A percentile compares a stretch with the other conserved stretches of the same genome.
Conservation (phyloP, 1,139 yeast species). For the Taphrina pruni region DNA sequence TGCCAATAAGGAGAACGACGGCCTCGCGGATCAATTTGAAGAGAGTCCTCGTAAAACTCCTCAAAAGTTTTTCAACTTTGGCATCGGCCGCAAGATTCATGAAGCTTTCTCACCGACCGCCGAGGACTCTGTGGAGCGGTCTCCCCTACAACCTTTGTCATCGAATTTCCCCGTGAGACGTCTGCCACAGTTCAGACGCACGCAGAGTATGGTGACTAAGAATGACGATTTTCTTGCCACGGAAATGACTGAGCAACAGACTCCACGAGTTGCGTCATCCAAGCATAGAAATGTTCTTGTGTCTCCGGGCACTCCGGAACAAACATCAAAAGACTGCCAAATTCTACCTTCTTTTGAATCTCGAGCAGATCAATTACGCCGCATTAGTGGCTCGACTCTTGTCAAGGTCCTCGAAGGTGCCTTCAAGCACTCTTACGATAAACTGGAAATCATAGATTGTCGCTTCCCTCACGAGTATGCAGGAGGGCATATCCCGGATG, state of each 20-base stretch:
- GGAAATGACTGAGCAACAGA: slow-evolving; percentile 45
- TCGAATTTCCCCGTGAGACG: slow-evolving; percentile 36
- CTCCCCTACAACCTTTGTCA: slow-evolving; percentile 44
- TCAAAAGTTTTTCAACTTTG: slow-evolving; percentile 35
- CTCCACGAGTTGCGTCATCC: background rate
- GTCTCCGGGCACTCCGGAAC: slow-evolving; percentile 9
- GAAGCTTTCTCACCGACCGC: slow-evolving; percentile 44
- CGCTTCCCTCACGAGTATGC: slow-evolving; percentile 87
- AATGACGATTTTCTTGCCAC: slow-evolving; percentile 53
- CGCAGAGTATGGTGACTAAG: slow-evolving; percentile 69
- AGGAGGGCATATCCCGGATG: slow-evolving; percentile 90
- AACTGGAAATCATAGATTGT: slow-evolving; percentile 75
- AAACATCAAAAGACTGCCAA: background rate
- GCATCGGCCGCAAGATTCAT: slow-evolving; percentile 42
- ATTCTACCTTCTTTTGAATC: slow-evolving; percentile 41
- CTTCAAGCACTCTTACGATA: slow-evolving; percentile 63
- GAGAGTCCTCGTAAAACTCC: slow-evolving; percentile 42
- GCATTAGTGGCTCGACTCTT: slow-evolving; percentile 41
- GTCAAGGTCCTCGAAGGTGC: slow-evolving; percentile 63
- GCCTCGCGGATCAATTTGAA: slow-evolving; percentile 42
- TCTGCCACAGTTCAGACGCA: slow-evolving; percentile 59
- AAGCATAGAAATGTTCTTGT: background rate
- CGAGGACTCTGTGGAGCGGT: slow-evolving; percentile 38
- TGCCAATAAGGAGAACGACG: slow-evolving; percentile 25
- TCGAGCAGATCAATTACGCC: slow-evolving; percentile 39